These are phyloP conservation scores for Thelonectria blattea DNA, from an alignment of 2,329 filamentous ascomycete species.

Conservation along the genomic window DNA sequence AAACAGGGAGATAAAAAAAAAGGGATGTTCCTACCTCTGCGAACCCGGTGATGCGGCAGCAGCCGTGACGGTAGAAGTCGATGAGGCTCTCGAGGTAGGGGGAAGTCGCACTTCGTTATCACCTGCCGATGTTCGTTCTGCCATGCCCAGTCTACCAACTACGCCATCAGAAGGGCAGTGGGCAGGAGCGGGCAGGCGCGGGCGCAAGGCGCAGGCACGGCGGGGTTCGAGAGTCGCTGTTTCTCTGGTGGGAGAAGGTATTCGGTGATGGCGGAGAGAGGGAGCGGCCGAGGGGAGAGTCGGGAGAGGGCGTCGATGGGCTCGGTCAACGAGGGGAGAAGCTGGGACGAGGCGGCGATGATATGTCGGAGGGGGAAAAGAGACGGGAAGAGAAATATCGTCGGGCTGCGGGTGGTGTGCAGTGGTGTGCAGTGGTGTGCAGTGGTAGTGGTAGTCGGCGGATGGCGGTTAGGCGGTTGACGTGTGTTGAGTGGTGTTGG, in stretches of 20 bases:
- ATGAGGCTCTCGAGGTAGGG: constrained; percentile 46
- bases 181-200: constrained; percentile 40
- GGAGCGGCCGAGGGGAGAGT: constrained; percentile 16
- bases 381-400: constrained; percentile 22
- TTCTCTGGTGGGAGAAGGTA: constrained; percentile 29
- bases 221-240: constrained; percentile 28
- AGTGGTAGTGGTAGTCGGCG: constrained; percentile 20
- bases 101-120: constrained; percentile 63
- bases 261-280: constrained; percentile 20
- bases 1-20: constrained; percentile 23
- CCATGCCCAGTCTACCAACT: constrained; percentile 61
- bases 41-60: constrained; percentile 31
- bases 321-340: constrained; percentile 16
- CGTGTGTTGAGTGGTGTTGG: constrained; percentile 22
- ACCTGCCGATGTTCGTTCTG: constrained; percentile 65
- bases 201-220: constrained; percentile 31
- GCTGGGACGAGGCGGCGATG: constrained; percentile 23
- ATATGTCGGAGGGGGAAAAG: constrained; percentile 26
- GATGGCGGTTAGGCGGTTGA: constrained; percentile 31
- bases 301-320: not conserved
- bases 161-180: constrained; percentile 64
- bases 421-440: constrained; percentile 17
- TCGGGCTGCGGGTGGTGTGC: constrained; percentile 17
- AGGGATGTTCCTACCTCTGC: constrained; percentile 38
- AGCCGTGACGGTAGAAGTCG: constrained; percentile 23